Percentiles rank a stretch among this genome's conserved stretches.
These are phyloP conservation scores for Athelia sp. DNA, from an alignment of 1,284 basidiomycete genomes.

Conservation along the genomic window DNA sequence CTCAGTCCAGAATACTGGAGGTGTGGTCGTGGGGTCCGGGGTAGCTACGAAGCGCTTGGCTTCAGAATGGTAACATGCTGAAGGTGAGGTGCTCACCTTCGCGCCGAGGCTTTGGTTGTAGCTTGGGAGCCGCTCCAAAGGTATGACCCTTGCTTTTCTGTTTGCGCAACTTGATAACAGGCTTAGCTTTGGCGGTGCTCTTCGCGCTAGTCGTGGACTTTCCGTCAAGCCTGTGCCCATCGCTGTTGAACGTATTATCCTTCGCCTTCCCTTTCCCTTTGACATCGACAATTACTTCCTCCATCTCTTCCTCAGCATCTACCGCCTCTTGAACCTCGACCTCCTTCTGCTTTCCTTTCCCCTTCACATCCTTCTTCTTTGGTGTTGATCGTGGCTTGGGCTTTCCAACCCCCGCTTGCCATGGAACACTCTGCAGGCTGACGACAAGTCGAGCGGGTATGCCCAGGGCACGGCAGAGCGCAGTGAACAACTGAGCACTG, in stretches of 20 bases:
- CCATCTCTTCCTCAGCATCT: constrained; percentile 37
- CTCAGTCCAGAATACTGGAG: constrained; percentile 97
- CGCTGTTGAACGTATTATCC: constrained; percentile 25
- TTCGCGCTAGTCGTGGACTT: constrained; percentile 34
- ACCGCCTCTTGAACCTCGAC: constrained; percentile 27
- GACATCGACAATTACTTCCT: constrained; percentile 16
- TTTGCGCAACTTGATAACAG: constrained; percentile 53
- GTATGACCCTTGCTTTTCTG: constrained; percentile 42
- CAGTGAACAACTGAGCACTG: constrained; percentile 89
- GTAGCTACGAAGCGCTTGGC: constrained; percentile 20
- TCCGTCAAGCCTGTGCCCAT: constrained; percentile 37
- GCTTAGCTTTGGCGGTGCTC: constrained; percentile 48
- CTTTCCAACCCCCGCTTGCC: constrained; percentile 62
- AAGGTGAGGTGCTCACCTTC: constrained; percentile 18
- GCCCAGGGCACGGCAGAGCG: constrained; percentile 81
- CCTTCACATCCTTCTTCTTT: constrained; percentile 35
- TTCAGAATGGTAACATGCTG: neutral
- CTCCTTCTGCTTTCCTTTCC: constrained; percentile 15
- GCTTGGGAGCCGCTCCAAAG: constrained; percentile 15
- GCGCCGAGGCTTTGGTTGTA: constrained; percentile 2
- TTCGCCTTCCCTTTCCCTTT: constrained; percentile 15
- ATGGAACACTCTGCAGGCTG: constrained; percentile 88
- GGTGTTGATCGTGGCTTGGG: constrained; percentile 33
- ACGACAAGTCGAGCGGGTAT: constrained; percentile 88
- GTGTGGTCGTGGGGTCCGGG: constrained; percentile 53